Conservation (phyloP, 495 filamentous ascomycete genomes). For the Aspergillus carlsbadensis region DNA sequence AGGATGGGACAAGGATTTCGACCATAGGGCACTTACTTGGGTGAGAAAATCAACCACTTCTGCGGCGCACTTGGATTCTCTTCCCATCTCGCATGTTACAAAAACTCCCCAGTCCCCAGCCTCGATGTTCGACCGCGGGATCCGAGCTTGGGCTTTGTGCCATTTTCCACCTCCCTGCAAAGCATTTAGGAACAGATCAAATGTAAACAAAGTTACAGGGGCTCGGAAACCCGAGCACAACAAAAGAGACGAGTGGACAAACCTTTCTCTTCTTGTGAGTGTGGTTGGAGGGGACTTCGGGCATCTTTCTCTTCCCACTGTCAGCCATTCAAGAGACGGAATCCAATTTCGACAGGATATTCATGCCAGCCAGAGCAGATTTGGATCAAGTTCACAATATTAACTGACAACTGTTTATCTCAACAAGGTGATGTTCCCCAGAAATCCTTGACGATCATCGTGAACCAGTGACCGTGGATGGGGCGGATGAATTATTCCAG, state of each 20-base stretch:
- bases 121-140: slow-evolving; percentile 48
- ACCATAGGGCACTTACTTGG: slow-evolving; percentile 50
- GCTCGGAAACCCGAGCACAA: not conserved
- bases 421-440: slow-evolving; percentile 1
- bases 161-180: slow-evolving; percentile 31
- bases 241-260: slow-evolving; percentile 4
- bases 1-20: not conserved
- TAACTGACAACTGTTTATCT: not conserved
- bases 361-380: not conserved
- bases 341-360: not conserved
- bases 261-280: slow-evolving; percentile 41
- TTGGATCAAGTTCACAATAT: not conserved
- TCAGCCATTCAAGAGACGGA: slow-evolving; percentile 19
- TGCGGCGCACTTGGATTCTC: slow-evolving; percentile 71
- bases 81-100: slow-evolving; percentile 79
- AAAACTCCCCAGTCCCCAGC: slow-evolving; percentile 84
- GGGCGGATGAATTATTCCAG: slow-evolving; percentile 4
- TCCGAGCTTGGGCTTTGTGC: slow-evolving; percentile 29
- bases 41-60: slow-evolving; percentile 75
- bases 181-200: no score
- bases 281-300: slow-evolving; percentile 21
- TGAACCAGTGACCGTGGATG: not conserved
- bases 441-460: slow-evolving; percentile 6
- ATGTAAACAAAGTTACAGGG: not conserved
- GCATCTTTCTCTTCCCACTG: slow-evolving; percentile 34